Conservation (phyloP, 179 eudicot genomes). For the Sideroxylon spinosum region DNA sequence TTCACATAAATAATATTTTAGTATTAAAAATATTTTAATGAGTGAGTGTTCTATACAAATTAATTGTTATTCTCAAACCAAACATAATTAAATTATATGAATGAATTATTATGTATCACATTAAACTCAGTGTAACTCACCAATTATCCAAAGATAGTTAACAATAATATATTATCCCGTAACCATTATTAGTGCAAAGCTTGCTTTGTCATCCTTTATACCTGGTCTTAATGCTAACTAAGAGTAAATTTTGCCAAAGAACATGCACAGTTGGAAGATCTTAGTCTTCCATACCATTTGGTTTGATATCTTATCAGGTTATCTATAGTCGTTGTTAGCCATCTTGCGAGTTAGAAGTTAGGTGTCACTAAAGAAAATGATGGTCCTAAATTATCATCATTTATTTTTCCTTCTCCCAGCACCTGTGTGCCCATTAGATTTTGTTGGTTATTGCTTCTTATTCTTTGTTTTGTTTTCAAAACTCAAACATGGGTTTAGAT, state of each 20-base stretch:
- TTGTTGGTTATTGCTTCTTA: slow-evolving; percentile 1
- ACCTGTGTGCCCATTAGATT: not conserved
- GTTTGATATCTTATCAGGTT: slow-evolving; percentile 3
- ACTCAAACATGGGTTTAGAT: not conserved
- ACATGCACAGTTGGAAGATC: not conserved
- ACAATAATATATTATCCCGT: too few relatives aligned
- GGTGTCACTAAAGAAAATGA: not conserved
- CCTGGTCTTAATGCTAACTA: too few relatives aligned
- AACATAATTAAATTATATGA: too few relatives aligned
- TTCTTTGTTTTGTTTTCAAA: slow-evolving; percentile 7
- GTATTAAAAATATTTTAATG: too few relatives aligned
- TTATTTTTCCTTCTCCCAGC: not conserved
- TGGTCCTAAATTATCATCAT: slow-evolving; percentile 2
- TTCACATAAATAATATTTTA: too few relatives aligned
- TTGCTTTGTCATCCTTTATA: too few relatives aligned
- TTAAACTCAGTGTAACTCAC: too few relatives aligned
- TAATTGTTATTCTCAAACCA: too few relatives aligned
- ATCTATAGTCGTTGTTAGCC: slow-evolving; percentile 1
- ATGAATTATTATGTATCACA: too few relatives aligned
- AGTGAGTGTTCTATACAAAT: too few relatives aligned
- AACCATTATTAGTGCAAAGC: too few relatives aligned
- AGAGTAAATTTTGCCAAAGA: not conserved
- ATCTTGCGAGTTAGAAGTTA: not conserved
- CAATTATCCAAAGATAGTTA: too few relatives aligned
- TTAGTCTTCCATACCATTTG: not conserved